Evolutionary conservation across 2,329 filamentous ascomycete genomes (phyloP).

Genomic region (Colletotrichum falcatum): DNA sequence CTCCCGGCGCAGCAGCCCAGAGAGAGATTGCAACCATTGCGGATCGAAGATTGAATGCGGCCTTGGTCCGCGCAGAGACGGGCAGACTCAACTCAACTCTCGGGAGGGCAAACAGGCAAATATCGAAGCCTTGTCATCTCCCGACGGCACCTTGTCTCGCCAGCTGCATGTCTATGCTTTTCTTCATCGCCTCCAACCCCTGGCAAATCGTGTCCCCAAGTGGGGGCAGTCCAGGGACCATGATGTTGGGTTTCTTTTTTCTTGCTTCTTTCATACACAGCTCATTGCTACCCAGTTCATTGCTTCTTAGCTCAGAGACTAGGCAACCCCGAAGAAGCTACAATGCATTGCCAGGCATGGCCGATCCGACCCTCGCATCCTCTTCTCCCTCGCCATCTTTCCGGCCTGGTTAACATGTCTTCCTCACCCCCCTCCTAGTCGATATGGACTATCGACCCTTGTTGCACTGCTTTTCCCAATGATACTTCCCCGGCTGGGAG

Average conservation of each 20-base stretch:
- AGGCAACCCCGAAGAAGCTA: not conserved
- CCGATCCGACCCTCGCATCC: slow-evolving; percentile 2
- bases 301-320: slow-evolving; percentile 30
- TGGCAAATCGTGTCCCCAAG: slow-evolving; percentile 12
- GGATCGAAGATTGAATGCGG: not conserved
- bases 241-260: slow-evolving; percentile 32
- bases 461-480: slow-evolving; percentile 29
- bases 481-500: slow-evolving; percentile 28
- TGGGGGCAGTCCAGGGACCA: slow-evolving; percentile 33
- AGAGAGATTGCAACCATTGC: not conserved
- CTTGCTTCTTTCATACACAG: slow-evolving; percentile 33
- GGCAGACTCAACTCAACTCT: not conserved
- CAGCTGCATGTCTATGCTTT: slow-evolving; percentile 9
- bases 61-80: not conserved
- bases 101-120: slow-evolving; percentile 2
- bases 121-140: not conserved
- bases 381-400: slow-evolving; percentile 25
- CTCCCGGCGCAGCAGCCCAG: not conserved
- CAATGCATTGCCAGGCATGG: slow-evolving; percentile 1
- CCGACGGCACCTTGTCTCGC: slow-evolving; percentile 7
- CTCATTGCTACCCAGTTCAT: slow-evolving; percentile 27
- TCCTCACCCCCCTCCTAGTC: not conserved
- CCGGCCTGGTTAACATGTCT: slow-evolving; percentile 12
- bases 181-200: slow-evolving; percentile 29
- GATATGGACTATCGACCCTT: slow-evolving; percentile 17